phyloP scores from a whole-genome alignment of 768 basidiomycete species.

The Serendipita indica region DNA sequence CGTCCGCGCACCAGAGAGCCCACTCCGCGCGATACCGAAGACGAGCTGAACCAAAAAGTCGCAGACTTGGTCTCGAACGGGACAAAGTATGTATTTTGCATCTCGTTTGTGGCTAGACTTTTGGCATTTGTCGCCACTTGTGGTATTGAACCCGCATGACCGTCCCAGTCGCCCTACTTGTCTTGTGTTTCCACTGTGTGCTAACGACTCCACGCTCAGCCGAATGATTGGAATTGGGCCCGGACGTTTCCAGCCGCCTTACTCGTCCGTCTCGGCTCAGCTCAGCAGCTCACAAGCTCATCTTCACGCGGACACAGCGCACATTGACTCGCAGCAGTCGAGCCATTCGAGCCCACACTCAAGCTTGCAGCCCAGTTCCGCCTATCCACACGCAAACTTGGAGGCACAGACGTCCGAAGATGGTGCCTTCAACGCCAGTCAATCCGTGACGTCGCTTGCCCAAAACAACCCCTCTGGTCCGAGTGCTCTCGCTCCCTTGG shows the following conservation, averaged over 20 bases:
- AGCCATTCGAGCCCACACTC: not conserved
- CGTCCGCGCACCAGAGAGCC: not conserved
- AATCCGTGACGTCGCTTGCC: not conserved
- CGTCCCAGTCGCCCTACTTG: too few species aligned
- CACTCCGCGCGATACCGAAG: not conserved
- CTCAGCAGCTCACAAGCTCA: too few species aligned
- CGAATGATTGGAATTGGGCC: too few species aligned
- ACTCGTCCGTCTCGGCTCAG: too few species aligned
- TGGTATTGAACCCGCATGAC: too few species aligned
- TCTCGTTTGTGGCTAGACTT: not conserved
- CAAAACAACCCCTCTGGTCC: too few species aligned
- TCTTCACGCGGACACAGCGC: too few species aligned
- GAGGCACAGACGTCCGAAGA: not conserved
- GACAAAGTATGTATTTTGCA: not conserved
- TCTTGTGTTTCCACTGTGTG: too few species aligned
- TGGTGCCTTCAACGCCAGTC: not conserved
- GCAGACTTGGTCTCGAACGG: not conserved
- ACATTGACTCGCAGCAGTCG: not conserved
- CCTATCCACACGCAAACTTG: not conserved
- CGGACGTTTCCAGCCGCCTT: too few species aligned
- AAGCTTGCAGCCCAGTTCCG: not conserved
- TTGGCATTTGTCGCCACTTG: not conserved
- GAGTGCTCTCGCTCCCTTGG: too few species aligned
- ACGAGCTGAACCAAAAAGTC: constrained; percentile 6
- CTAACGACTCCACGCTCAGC: too few species aligned